These are phyloP conservation scores for Salix arbutifolia DNA, from an alignment of 345 rosid species.

Conservation along the genomic window DNA sequence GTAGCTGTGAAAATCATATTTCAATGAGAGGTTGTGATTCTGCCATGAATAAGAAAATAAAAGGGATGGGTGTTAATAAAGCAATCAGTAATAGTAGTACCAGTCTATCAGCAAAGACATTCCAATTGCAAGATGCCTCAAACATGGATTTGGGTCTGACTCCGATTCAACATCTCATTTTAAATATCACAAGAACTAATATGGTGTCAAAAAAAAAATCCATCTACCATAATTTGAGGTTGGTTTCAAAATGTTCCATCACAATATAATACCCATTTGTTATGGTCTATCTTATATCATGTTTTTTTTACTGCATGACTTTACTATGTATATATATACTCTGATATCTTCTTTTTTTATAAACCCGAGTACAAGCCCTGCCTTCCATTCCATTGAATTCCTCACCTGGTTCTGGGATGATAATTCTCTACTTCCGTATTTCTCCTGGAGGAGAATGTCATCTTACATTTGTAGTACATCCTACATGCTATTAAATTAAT, in stretches of 20 bases:
- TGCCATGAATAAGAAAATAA: constrained; percentile 32
- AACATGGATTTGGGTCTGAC: no score
- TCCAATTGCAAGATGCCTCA: no score
- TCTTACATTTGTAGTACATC: neutral
- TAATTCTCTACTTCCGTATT: neutral
- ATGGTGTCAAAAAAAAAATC: no score
- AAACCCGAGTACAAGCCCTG: neutral
- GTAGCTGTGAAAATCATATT: constrained; percentile 90
- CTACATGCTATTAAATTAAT: neutral
- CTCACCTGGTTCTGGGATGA: neutral
- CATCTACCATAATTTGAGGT: no score
- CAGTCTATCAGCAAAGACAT: neutral
- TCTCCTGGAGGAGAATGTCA: neutral
- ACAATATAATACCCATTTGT: no score
- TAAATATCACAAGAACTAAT: no score
- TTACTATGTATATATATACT: no score
- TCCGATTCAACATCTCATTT: no score
- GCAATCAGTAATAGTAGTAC: neutral
- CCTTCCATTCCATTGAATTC: neutral
- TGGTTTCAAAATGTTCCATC: no score
- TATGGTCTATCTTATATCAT: no score
- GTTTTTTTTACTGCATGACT: no score
- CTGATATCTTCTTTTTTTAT: neutral
- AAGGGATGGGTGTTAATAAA: constrained; percentile 15
- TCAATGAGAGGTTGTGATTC: constrained; percentile 73